Conservation (phyloP, 2,329 filamentous ascomycete species). For the Penicillium sp. region DNA sequence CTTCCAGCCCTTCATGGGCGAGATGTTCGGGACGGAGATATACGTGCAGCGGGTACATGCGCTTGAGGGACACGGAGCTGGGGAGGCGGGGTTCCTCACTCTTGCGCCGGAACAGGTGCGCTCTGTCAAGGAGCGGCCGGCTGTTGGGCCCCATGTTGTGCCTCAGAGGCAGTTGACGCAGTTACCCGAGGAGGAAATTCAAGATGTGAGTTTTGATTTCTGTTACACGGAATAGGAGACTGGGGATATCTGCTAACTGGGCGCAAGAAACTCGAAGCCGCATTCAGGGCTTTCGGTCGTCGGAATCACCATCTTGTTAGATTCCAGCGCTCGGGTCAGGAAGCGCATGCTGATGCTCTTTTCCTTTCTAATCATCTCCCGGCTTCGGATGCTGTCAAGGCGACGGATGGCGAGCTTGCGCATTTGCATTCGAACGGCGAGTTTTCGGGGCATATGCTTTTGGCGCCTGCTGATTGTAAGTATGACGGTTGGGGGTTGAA, state of each 20-base stretch:
- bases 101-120: slow-evolving; percentile 18
- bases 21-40: slow-evolving; percentile 30
- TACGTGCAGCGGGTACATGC: slow-evolving; percentile 25
- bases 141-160: slow-evolving; percentile 28
- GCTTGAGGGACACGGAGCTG: slow-evolving; percentile 24
- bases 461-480: slow-evolving; percentile 74
- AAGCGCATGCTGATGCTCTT: slow-evolving; percentile 26
- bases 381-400: slow-evolving; percentile 14
- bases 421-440: slow-evolving; percentile 74
- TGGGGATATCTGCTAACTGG: neutral
- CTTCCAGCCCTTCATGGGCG: slow-evolving; percentile 25
- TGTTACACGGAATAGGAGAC: no score
- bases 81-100: slow-evolving; percentile 18
- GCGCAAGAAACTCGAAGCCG: slow-evolving; percentile 25
- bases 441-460: slow-evolving; percentile 71
- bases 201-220: slow-evolving; percentile 22
- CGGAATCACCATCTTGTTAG: slow-evolving; percentile 32
- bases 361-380: slow-evolving; percentile 28
- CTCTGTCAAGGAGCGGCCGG: slow-evolving; percentile 19
- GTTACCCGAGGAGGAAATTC: slow-evolving; percentile 21
- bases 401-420: slow-evolving; percentile 67
- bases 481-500: neutral
- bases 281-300: slow-evolving; percentile 22
- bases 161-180: slow-evolving; percentile 33
- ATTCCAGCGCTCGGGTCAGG: slow-evolving; percentile 24